These are phyloP conservation scores for Colletotrichum chrysophilum DNA, from an alignment of 2,329 filamentous ascomycete species.

Conservation along the genomic window DNA sequence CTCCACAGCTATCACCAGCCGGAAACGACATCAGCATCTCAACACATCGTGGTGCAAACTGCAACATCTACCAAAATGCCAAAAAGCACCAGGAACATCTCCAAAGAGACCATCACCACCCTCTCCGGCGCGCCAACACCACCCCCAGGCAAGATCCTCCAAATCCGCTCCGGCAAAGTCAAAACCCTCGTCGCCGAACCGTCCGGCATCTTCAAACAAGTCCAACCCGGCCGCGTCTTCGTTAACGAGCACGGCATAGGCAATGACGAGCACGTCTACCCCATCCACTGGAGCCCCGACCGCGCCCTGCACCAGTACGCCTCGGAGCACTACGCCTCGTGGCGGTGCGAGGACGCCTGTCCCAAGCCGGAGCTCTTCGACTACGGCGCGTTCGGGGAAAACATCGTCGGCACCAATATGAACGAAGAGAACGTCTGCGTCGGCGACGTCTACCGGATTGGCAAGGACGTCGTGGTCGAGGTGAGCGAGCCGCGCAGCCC, in stretches of 20 bases:
- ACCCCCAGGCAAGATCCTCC: background rate
- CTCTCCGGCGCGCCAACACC: background rate
- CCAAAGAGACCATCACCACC: background rate
- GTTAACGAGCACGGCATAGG: background rate
- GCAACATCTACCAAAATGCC: background rate
- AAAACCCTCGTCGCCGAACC: background rate
- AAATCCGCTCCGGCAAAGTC: background rate
- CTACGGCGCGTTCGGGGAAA: background rate
- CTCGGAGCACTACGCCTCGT: background rate
- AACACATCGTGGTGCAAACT: background rate
- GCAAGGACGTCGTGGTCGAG: background rate
- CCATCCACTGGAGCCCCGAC: background rate
- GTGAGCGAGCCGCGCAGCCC: background rate
- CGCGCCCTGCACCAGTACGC: background rate
- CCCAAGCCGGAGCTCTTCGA: background rate
- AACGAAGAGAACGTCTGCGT: background rate
- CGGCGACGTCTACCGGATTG: background rate
- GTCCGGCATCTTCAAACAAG: background rate
- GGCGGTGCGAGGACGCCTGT: background rate
- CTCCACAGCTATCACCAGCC: background rate
- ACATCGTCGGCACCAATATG: background rate
- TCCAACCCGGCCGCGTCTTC: background rate
- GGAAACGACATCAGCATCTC: accelerated
- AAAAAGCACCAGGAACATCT: background rate
- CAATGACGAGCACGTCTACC: background rate